phyloP scores from a whole-genome alignment of 192 early-diverging fungal genomes.

The Coemansia sp. region DNA sequence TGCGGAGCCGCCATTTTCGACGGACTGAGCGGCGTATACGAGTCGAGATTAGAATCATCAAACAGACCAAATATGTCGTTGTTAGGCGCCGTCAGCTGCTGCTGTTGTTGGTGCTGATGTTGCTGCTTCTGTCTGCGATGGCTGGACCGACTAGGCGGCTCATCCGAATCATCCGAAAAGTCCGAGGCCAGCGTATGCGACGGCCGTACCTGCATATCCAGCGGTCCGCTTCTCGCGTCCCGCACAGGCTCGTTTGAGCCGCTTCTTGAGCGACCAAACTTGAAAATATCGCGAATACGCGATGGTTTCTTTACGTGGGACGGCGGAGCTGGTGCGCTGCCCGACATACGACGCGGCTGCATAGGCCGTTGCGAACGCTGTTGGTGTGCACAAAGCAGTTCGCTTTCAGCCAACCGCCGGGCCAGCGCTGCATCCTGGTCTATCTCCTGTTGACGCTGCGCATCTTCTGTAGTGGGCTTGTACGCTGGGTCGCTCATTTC shows the following conservation, averaged over 20 bases:
- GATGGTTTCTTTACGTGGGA: slow-evolving; percentile 12
- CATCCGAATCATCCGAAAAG: slow-evolving; percentile 21
- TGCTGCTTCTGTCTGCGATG: neutral
- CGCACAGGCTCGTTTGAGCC: neutral
- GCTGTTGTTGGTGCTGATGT: neutral
- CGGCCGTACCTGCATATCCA: neutral
- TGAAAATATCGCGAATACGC: slow-evolving; percentile 41
- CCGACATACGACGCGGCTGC: slow-evolving; percentile 3
- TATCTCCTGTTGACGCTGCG: slow-evolving; percentile 7
- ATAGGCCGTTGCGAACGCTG: neutral
- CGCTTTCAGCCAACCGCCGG: slow-evolving; percentile 19
- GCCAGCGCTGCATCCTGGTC: slow-evolving; percentile 30
- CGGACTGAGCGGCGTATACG: slow-evolving; percentile 18
- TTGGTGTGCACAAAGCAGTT: slow-evolving; percentile 10
- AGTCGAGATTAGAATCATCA: slow-evolving; percentile 9
- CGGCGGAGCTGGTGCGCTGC: neutral
- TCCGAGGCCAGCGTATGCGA: slow-evolving; percentile 32
- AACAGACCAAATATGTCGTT: slow-evolving; percentile 11
- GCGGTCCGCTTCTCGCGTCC: neutral
- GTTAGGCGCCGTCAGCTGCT: neutral
- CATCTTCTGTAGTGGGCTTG: slow-evolving; percentile 27
- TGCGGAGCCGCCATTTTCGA: slow-evolving; percentile 7
- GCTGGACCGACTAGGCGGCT: neutral
- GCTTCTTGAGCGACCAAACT: slow-evolving; percentile 4
- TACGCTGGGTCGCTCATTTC: slow-evolving; percentile 39